Percentiles rank a stretch among this genome's conserved stretches.
These are phyloP conservation scores for Colletotrichum cordylinicola DNA, from an alignment of 2,329 filamentous ascomycete species.

Conservation along the genomic window DNA sequence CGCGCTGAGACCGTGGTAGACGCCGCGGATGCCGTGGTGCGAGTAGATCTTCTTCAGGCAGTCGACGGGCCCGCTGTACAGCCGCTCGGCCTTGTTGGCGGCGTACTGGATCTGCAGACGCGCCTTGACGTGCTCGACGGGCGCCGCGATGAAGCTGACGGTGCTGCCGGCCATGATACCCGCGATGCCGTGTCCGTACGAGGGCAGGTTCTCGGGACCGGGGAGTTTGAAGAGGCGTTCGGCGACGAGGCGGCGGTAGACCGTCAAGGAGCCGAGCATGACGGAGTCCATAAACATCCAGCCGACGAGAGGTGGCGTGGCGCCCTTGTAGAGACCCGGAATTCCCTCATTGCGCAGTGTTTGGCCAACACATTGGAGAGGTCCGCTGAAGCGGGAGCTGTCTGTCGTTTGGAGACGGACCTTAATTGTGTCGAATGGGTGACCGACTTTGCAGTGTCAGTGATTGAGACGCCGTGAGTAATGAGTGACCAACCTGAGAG, in stretches of 20 bases:
- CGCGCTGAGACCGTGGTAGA: slow-evolving; percentile 86
- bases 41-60: slow-evolving; percentile 73
- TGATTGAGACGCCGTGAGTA: background rate
- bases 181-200: slow-evolving; percentile 84
- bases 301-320: slow-evolving; percentile 87
- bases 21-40: slow-evolving; percentile 76
- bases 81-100: slow-evolving; percentile 74
- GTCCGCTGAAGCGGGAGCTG: slow-evolving; percentile 79
- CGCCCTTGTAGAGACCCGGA: slow-evolving; percentile 90
- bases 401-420: slow-evolving; percentile 91
- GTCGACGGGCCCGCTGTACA: slow-evolving; percentile 89
- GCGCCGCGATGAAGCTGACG: slow-evolving; percentile 90
- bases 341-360: slow-evolving; percentile 88
- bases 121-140: slow-evolving; percentile 94
- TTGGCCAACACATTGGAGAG: slow-evolving; percentile 82
- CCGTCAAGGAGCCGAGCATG: slow-evolving; percentile 90
- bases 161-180: slow-evolving; percentile 88
- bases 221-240: slow-evolving; percentile 74
- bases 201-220: slow-evolving; percentile 59
- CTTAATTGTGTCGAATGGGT: slow-evolving; percentile 95
- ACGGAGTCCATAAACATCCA: slow-evolving; percentile 97
- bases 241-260: slow-evolving; percentile 85
- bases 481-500: slow-evolving; percentile 60
- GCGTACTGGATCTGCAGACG: slow-evolving; percentile 94
- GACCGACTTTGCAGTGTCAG: slow-evolving; percentile 53